These are phyloP conservation scores for Achlya hypogyna DNA, from an alignment of 352 stramenopile species.

Conservation along the genomic window DNA sequence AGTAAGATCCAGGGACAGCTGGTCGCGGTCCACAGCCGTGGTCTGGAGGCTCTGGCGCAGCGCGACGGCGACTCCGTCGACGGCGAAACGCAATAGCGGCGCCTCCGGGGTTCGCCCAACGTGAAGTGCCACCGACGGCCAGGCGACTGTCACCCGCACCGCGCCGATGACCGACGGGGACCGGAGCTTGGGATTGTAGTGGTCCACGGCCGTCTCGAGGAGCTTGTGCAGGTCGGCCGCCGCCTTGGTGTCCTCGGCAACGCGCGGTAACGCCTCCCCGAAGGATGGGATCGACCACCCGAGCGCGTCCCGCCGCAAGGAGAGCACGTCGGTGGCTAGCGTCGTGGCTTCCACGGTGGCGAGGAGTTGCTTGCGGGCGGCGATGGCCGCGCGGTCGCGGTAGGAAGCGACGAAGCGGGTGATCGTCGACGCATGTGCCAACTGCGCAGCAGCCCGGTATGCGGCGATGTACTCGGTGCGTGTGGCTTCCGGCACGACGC, in stretches of 20 bases:
- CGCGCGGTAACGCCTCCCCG: constrained; percentile 39
- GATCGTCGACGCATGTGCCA: constrained; percentile 43
- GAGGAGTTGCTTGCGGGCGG: constrained; percentile 32
- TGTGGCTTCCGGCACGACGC: constrained; percentile 47
- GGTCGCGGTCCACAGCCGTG: constrained; percentile 26
- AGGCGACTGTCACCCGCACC: constrained; percentile 45
- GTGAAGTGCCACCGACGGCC: constrained; percentile 38
- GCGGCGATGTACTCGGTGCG: constrained; percentile 24
- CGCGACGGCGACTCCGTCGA: constrained; percentile 35
- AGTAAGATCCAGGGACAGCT: constrained; percentile 40
- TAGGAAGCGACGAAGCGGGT: constrained; percentile 31
- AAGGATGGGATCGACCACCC: constrained; percentile 54
- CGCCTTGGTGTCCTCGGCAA: constrained; percentile 33
- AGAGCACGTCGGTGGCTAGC: constrained; percentile 49
- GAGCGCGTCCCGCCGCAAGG: constrained; percentile 47
- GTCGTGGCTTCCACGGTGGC: constrained; percentile 43
- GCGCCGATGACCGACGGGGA: constrained; percentile 42
- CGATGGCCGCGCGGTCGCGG: constrained; percentile 37
- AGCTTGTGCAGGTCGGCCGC: constrained; percentile 54
- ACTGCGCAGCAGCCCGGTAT: constrained; percentile 31
- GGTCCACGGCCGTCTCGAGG: constrained; percentile 44
- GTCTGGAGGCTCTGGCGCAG: constrained; percentile 44
- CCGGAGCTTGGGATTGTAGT: constrained; percentile 44
- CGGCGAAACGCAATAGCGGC: constrained; percentile 47
- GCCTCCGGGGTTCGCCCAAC: constrained; percentile 42